Evolutionary conservation across 768 basidiomycete species (phyloP).

Genomic region (Boletales sp.): DNA sequence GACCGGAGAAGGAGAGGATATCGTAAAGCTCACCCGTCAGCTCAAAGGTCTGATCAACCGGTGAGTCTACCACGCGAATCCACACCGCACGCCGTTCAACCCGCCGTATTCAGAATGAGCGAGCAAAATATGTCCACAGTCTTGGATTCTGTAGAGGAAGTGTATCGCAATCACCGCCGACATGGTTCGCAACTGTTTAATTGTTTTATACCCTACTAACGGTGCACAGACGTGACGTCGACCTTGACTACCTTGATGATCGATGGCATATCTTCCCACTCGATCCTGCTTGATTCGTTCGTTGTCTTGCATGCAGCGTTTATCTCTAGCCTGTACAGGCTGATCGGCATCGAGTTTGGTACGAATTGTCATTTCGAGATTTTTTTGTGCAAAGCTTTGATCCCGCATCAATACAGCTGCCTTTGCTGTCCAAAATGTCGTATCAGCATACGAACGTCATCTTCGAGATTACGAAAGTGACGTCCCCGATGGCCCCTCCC

Average conservation of each 20-base stretch:
- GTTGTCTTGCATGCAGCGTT: slow-evolving; percentile 87
- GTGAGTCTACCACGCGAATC: slow-evolving; percentile 35
- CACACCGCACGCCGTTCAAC: neutral
- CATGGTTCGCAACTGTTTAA: slow-evolving; percentile 51
- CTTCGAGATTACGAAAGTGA: slow-evolving; percentile 35
- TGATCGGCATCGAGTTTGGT: slow-evolving; percentile 90
- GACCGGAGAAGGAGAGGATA: slow-evolving; percentile 39
- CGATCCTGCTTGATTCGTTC: slow-evolving; percentile 82
- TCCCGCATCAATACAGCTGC: slow-evolving; percentile 50
- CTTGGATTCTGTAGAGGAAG: slow-evolving; percentile 65
- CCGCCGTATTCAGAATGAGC: slow-evolving; percentile 58
- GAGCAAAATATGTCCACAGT: slow-evolving; percentile 85
- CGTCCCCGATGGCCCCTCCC: slow-evolving; percentile 11
- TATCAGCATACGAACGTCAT: slow-evolving; percentile 63
- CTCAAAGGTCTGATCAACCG: slow-evolving; percentile 87
- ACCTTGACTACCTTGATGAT: slow-evolving; percentile 74
- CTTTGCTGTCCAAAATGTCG: slow-evolving; percentile 72
- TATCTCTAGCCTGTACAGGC: slow-evolving; percentile 73
- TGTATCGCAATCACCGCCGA: slow-evolving; percentile 73
- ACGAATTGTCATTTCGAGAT: slow-evolving; percentile 20
- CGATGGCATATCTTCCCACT: slow-evolving; percentile 74
- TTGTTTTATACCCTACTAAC: slow-evolving; percentile 6
- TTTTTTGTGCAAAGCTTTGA: neutral
- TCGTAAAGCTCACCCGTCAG: slow-evolving; percentile 63
- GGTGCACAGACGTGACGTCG: slow-evolving; percentile 69